Evolutionary conservation across 768 basidiomycete species (phyloP), one percentile per base, ranked within the genome.

Genomic region (Mrakia gelida): DNA sequence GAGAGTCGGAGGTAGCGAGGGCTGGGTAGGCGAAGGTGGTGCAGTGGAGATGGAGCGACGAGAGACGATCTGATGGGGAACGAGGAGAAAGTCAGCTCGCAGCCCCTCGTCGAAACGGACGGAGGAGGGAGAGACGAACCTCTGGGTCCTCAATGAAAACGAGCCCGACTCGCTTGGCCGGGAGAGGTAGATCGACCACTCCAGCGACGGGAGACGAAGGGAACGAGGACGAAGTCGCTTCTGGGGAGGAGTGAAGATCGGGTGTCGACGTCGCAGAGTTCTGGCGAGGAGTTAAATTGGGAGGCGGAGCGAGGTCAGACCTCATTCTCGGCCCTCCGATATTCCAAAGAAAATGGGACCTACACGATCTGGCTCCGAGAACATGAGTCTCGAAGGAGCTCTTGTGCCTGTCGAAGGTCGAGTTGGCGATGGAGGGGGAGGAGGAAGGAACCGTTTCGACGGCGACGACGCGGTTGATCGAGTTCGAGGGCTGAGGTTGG

Each of bases 1-100:
- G 79, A 21, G 86, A 86, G 71, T 13, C 28, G 49, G 49, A 52
- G 49, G 49, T 52, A 52, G 49, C 2, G 49, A 52, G 18, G 49
- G 49, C 21, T 52, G 49, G 6, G 28, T n/a, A 16, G 43, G 41
- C 28, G 41, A 28, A 41, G 59, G 26, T 13, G 34, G 4, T 23
- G 59, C 21, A 23, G 59, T 23, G n/a, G 30, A 16, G 61, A 43
- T 61, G 26, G 28, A 72, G 43, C 26, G 54, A 54, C 54, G 45
- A n/a, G n/a, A 28, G 43, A 21, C 15, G 45, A 32, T 54, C 43
- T 54, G 71, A 54, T 5, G 63, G 7, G 26, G 6, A 45, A 49
- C 1, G 34, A 6, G 21, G 45, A 15, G 68, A 34, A 32, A 71
- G 41, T 45, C 38, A 43, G 7, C 26, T n/a, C n/a, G 38, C 1